These are phyloP conservation scores for Schizophyllum commune DNA, from an alignment of 1,284 basidiomycete species.

Conservation along the genomic window DNA sequence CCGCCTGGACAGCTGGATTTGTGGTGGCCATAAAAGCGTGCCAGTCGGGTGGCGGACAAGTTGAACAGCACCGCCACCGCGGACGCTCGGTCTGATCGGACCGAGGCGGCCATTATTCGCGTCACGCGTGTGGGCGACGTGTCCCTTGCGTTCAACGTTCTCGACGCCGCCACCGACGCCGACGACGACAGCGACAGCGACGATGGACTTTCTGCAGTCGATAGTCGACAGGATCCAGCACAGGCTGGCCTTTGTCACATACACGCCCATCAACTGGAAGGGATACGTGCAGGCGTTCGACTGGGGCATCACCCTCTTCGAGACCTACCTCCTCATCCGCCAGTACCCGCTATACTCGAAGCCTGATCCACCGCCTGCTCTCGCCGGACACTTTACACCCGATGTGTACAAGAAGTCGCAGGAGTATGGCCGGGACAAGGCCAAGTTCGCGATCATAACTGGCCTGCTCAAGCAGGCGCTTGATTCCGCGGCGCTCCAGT, in stretches of 20 bases:
- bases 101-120: background rate
- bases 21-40: background rate
- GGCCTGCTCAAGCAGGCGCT: slow-evolving; percentile 68
- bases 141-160: background rate
- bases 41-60: background rate
- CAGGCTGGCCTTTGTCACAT: slow-evolving; percentile 49
- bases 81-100: background rate
- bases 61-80: background rate
- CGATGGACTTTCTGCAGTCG: slow-evolving; percentile 52
- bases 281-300: slow-evolving; percentile 65
- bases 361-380: slow-evolving; percentile 66
- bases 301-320: slow-evolving; percentile 76
- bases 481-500: slow-evolving; percentile 67
- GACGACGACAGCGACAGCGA: background rate
- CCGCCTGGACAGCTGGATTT: background rate
- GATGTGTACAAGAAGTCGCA: slow-evolving; percentile 87
- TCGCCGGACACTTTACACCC: slow-evolving; percentile 65
- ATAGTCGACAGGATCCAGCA: slow-evolving; percentile 47
- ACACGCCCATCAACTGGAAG: slow-evolving; percentile 64
- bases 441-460: slow-evolving; percentile 73
- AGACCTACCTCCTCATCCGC: slow-evolving; percentile 76
- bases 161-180: background rate
- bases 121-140: background rate
- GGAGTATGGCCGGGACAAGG: slow-evolving; percentile 87
- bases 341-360: slow-evolving; percentile 84